These are phyloP conservation scores for Phytophthora citricola DNA, from an alignment of 352 stramenopile species.

Conservation along the genomic window DNA sequence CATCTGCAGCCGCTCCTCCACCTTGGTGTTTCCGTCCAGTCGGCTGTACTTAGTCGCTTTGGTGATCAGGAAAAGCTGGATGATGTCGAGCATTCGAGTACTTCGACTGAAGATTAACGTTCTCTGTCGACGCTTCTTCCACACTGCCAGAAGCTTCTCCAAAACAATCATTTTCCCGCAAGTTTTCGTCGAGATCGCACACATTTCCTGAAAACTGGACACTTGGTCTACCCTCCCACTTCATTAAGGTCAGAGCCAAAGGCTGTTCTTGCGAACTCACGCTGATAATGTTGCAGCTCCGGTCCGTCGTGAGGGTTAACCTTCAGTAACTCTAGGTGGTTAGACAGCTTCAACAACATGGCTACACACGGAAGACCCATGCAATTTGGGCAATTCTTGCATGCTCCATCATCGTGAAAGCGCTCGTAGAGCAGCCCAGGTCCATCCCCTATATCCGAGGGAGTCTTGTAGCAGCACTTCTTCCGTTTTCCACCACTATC, in stretches of 20 bases:
- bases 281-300: conserved; percentile 62
- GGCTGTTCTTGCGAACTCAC: conserved; percentile 59
- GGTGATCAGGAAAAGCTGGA: conserved; percentile 78
- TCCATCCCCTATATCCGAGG: conserved; percentile 30
- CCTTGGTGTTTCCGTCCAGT: conserved; percentile 77
- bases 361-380: conserved; percentile 77
- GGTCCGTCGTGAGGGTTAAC: conserved; percentile 64
- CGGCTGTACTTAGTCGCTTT: conserved; percentile 68
- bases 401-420: conserved; percentile 62
- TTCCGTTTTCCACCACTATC: conserved; percentile 65
- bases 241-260: conserved; percentile 64
- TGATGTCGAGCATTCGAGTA: conserved; percentile 83
- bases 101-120: conserved; percentile 83
- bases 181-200: conserved; percentile 65
- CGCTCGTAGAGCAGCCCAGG: conserved; percentile 65
- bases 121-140: conserved; percentile 69
- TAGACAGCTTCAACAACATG: conserved; percentile 80
- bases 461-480: conserved; percentile 68
- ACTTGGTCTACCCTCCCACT: conserved; percentile 68
- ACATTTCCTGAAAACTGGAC: conserved; percentile 62
- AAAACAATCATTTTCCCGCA: conserved; percentile 87
- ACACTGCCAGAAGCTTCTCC: conserved; percentile 70
- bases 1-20: conserved; percentile 75
- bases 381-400: conserved; percentile 72
- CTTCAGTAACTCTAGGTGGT: conserved; percentile 84